These are phyloP conservation scores for Hygrophorus russula DNA, from an alignment of 768 basidiomycete genomes.

Conservation along the genomic window DNA sequence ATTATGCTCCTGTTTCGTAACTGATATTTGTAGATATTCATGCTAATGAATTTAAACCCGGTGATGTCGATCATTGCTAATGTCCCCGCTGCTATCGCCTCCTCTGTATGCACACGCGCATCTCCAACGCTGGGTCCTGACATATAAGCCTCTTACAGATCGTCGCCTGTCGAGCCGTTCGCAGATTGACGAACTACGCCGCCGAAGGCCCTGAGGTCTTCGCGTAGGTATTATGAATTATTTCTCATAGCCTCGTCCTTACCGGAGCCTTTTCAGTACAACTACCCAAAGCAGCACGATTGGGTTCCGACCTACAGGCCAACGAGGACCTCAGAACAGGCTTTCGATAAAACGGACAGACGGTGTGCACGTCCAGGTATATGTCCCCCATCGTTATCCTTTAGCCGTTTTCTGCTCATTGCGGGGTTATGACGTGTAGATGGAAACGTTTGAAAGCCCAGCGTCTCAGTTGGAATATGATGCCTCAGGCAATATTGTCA, in stretches of 20 bases:
- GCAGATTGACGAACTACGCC: slow-evolving; percentile 31
- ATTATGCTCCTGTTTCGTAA: not conserved
- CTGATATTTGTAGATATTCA: slow-evolving; percentile 24
- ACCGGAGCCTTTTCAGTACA: not conserved
- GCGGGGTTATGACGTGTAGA: slow-evolving; percentile 26
- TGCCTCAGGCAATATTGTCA: slow-evolving; percentile 39
- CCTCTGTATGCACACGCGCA: slow-evolving; percentile 35
- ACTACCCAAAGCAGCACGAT: slow-evolving; percentile 44
- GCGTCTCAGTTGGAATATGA: slow-evolving; percentile 43
- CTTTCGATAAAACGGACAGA: slow-evolving; percentile 20
- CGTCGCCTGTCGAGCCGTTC: slow-evolving; percentile 37
- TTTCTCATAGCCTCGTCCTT: not conserved
- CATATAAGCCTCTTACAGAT: slow-evolving; percentile 20
- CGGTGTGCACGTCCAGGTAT: slow-evolving; percentile 32
- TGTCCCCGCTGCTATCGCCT: slow-evolving; percentile 43
- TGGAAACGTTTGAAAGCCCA: slow-evolving; percentile 51
- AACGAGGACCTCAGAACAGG: slow-evolving; percentile 20
- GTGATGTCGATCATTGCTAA: slow-evolving; percentile 47
- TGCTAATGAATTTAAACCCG: slow-evolving; percentile 41
- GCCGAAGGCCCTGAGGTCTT: slow-evolving; percentile 20
- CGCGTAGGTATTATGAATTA: slow-evolving; percentile 18
- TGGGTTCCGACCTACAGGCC: slow-evolving; percentile 40
- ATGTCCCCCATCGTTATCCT: not conserved
- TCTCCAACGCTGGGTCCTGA: not conserved
- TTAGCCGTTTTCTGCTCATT: not conserved